Evolutionary conservation across 2,329 filamentous ascomycete genomes (phyloP), one percentile per base, ranked within the genome.

Genomic region (Aspergillus hortae): DNA sequence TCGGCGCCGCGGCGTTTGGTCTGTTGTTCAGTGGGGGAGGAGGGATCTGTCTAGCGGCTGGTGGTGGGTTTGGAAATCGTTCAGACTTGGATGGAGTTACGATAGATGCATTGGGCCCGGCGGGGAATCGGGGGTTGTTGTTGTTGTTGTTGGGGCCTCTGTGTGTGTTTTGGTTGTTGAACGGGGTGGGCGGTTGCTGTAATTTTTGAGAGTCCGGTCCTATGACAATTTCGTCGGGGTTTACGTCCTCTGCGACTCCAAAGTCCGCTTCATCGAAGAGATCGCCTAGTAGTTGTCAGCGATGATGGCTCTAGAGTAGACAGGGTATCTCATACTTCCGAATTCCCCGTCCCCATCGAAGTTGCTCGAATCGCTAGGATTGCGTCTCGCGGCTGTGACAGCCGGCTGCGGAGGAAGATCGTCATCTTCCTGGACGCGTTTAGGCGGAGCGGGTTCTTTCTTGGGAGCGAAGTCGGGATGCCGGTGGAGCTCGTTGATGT

Each of bases 181-280:
- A 52, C 17, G 64, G 59, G 1, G 58, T 60, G 14, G 61, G 63
- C 35, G 63, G 66, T 47, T 66, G 67, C 27, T 59, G 59, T 15
- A 51, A 56, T 54, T 44, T 55, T 17, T 58, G 53, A 2, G 54
- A 52, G 25, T 72, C 71, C 33, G 67, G 58, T 10, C 74, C 77
- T 44, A 92, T 70, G 27, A 80, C 72, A n/a, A 92, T 79, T 66
- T 92, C 89, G 66, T 94, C 89, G 4, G 88, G 88, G 62, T 91
- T 86, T 17, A 81, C 86, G 25, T 87, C 82, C 56, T 88, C 80
- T 9, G 80, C 74, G 6, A 88, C 85, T 45, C 81, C 84, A 64
- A 92, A 90, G 67, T 91, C 88, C 47, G 82, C 86, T 70, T 90
- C 87, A 62, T 90, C 88, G 65, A 91, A 87, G 54, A 90, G 83